Percentiles rank a stretch among this genome's conserved stretches.
Evolutionary conservation across 129 eudicot species (phyloP).

Genomic region (Chrysanthemum lavandulifolium): DNA sequence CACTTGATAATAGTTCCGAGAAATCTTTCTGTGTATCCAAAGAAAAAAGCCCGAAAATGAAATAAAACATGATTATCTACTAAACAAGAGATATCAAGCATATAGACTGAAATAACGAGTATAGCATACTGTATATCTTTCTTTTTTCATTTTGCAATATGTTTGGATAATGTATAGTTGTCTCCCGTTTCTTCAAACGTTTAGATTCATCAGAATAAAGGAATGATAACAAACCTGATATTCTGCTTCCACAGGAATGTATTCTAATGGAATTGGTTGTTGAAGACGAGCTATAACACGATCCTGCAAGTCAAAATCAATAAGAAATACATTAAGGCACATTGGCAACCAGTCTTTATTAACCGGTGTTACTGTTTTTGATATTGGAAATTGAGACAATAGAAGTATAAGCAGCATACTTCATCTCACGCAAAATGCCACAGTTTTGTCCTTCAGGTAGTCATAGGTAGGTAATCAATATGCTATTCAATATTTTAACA

Average conservation of each 20-base stretch:
- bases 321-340: not conserved
- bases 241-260: constrained; percentile 96
- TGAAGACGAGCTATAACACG: constrained; percentile 93
- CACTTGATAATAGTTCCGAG: constrained; percentile 69
- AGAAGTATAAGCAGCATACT: too few relatives aligned
- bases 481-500: too few relatives aligned
- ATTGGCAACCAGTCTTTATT: not conserved
- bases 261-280: constrained; percentile 83
- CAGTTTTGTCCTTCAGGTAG: too few relatives aligned
- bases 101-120: not conserved
- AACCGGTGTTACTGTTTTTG: too few relatives aligned
- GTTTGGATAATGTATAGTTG: too few relatives aligned
- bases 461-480: too few relatives aligned
- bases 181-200: not conserved
- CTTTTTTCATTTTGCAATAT: not conserved
- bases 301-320: constrained; percentile 53
- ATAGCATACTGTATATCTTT: not conserved
- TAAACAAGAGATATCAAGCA: not conserved
- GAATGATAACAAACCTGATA: constrained; percentile 61
- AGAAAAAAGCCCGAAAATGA: not conserved
- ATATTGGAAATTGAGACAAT: too few relatives aligned
- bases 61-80: not conserved
- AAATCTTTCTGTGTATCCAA: constrained; percentile 81
- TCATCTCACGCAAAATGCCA: too few relatives aligned
- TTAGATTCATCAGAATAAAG: not conserved